Percentiles rank a stretch among this genome's conserved stretches.
phyloP scores from a whole-genome alignment of 768 basidiomycete genomes.

The Inosperma sp. region DNA sequence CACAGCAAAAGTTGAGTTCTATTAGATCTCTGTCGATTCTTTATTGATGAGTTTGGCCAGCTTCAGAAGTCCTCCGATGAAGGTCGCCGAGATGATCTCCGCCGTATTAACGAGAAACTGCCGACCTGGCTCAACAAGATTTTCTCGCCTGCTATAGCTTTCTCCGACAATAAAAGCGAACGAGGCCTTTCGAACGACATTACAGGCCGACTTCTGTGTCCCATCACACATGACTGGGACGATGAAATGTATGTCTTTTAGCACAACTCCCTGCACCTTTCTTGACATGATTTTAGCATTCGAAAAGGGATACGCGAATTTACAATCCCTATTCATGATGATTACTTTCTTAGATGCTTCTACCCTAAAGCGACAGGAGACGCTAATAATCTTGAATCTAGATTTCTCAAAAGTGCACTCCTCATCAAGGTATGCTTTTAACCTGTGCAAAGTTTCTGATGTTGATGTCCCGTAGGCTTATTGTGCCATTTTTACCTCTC shows the following conservation, averaged over 20 bases:
- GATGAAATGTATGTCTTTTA: not conserved
- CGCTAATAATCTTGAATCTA: not conserved
- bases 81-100: constrained; percentile 2
- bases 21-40: not conserved
- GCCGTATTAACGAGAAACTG: constrained; percentile 1
- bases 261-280: not conserved
- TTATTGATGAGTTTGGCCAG: not conserved
- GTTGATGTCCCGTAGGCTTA: not conserved
- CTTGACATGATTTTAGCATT: not conserved
- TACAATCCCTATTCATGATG: constrained; percentile 4
- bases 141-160: not conserved
- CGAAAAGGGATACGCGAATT: not conserved
- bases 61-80: constrained; percentile 1
- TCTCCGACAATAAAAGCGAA: not conserved
- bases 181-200: constrained; percentile 2
- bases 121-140: constrained; percentile 2
- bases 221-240: constrained; percentile 2
- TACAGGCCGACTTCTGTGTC: constrained; percentile 6
- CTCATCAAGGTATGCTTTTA: not conserved
- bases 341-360: constrained; percentile 3
- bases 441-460: not conserved
- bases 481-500: constrained; percentile 8
- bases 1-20: not conserved
- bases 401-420: constrained; percentile 3
- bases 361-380: constrained; percentile 2